Evolutionary conservation across 1,139 yeast genomes (phyloP).

Genomic region (Debaryomycetaceae sp.): DNA sequence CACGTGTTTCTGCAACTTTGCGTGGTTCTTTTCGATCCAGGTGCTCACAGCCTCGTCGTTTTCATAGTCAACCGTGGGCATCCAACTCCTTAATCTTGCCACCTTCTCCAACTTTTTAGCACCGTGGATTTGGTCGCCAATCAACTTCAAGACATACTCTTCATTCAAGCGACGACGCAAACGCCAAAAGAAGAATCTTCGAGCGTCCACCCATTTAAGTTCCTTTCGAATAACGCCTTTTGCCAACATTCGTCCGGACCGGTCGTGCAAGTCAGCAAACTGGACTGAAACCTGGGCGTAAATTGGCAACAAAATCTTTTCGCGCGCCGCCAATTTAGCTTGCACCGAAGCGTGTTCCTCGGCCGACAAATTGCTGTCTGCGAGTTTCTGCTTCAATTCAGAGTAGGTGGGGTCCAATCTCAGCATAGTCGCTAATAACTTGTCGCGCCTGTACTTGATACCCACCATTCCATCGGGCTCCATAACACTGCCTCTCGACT

Average conservation of each 20-base stretch:
- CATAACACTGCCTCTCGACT: slow-evolving; percentile 95
- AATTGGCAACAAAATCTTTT: slow-evolving; percentile 69
- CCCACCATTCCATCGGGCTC: slow-evolving; percentile 99
- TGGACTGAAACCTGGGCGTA: slow-evolving; percentile 90
- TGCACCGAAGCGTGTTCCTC: slow-evolving; percentile 62
- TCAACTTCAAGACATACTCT: slow-evolving; percentile 71
- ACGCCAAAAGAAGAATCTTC: slow-evolving; percentile 99
- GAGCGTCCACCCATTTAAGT: slow-evolving; percentile 74
- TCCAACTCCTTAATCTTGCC: slow-evolving; percentile 84
- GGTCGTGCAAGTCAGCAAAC: slow-evolving; percentile 95
- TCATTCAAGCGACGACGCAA: slow-evolving; percentile 92
- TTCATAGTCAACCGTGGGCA: slow-evolving; percentile 60
- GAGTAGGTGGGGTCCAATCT: slow-evolving; percentile 75
- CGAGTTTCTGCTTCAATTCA: slow-evolving; percentile 49
- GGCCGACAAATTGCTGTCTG: slow-evolving; percentile 38
- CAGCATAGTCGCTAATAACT: slow-evolving; percentile 77
- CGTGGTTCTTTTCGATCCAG: slow-evolving; percentile 79
- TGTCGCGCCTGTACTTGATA: slow-evolving; percentile 90
- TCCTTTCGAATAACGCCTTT: slow-evolving; percentile 85
- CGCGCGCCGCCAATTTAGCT: slow-evolving; percentile 65
- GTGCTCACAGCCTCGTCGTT: slow-evolving; percentile 71
- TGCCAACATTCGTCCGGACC: slow-evolving; percentile 94
- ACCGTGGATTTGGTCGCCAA: slow-evolving; percentile 51
- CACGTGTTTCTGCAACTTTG: slow-evolving; percentile 47
- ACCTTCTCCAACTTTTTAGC: slow-evolving; percentile 71